Evolutionary conservation across 768 basidiomycete species (phyloP).

Genomic region (Rossbeevera mucosa): DNA sequence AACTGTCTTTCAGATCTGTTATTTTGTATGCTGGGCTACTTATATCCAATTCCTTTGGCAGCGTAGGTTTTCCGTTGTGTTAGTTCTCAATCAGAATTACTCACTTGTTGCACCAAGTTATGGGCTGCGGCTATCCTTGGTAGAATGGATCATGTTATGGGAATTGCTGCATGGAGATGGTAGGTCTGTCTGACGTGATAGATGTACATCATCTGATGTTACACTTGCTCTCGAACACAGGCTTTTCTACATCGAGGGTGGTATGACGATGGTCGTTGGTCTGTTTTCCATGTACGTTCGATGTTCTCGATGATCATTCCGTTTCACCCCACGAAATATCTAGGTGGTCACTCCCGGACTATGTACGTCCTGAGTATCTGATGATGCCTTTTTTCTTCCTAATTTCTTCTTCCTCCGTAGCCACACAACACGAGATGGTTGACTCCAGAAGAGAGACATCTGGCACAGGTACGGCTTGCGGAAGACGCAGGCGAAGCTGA

Average conservation of each 20-base stretch:
- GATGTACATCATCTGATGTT: neutral
- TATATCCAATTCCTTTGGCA: neutral
- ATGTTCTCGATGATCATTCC: neutral
- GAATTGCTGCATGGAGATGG: slow-evolving; percentile 1
- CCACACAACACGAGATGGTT: slow-evolving; percentile 63
- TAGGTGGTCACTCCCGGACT: slow-evolving; percentile 61
- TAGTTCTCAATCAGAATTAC: neutral
- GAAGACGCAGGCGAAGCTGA: slow-evolving; percentile 70
- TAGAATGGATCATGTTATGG: neutral
- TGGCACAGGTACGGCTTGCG: slow-evolving; percentile 63
- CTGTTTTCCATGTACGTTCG: neutral
- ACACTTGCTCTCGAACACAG: neutral
- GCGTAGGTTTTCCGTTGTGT: neutral
- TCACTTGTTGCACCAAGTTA: neutral
- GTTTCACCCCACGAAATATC: neutral
- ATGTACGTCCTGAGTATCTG: slow-evolving; percentile 35
- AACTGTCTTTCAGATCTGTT: neutral
- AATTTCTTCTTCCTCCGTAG: slow-evolving; percentile 27
- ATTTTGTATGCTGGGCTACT: neutral
- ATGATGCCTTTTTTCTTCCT: neutral
- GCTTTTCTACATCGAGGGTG: neutral
- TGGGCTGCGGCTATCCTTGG: neutral
- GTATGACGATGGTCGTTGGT: neutral
- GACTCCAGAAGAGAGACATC: slow-evolving; percentile 41
- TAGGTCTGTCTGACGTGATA: neutral